phyloP scores from a whole-genome alignment of 495 filamentous ascomycete genomes.

The Xylaria curta region DNA sequence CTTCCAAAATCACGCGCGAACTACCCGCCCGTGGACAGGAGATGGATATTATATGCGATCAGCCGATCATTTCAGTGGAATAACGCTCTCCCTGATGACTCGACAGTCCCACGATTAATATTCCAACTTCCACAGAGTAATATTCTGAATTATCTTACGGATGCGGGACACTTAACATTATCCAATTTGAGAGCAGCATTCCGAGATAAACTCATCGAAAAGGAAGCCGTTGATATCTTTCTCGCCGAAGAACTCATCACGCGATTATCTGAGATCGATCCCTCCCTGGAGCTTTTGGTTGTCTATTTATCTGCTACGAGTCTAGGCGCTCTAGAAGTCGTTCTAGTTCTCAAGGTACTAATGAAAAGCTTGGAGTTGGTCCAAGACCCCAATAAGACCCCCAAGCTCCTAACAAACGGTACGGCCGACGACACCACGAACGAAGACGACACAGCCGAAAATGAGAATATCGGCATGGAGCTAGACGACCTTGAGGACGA shows the following conservation, averaged over 20 bases:
- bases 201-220: conserved; percentile 53
- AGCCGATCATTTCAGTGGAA: conserved; percentile 56
- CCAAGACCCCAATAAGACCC: conserved; percentile 42
- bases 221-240: conserved; percentile 44
- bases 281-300: conserved; percentile 64
- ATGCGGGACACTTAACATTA: conserved; percentile 65
- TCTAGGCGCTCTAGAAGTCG: conserved; percentile 53
- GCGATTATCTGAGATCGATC: conserved; percentile 65
- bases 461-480: conserved; percentile 52
- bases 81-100: conserved; percentile 33
- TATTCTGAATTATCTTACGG: conserved; percentile 66
- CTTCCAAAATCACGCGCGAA: conserved; percentile 48
- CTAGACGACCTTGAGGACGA: conserved; percentile 56
- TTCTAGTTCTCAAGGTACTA: conserved; percentile 54
- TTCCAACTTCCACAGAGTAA: conserved; percentile 59
- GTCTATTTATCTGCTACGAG: conserved; percentile 59
- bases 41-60: conserved; percentile 61
- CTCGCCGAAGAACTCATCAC: conserved; percentile 64
- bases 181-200: conserved; percentile 68
- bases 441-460: conserved; percentile 38
- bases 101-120: conserved; percentile 47
- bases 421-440: conserved; percentile 38
- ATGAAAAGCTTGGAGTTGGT: conserved; percentile 59
- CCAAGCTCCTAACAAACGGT: conserved; percentile 48
- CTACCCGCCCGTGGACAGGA: conserved; percentile 55